phyloP scores from a whole-genome alignment of 441 rosid species.

The Jatropha multifida region DNA sequence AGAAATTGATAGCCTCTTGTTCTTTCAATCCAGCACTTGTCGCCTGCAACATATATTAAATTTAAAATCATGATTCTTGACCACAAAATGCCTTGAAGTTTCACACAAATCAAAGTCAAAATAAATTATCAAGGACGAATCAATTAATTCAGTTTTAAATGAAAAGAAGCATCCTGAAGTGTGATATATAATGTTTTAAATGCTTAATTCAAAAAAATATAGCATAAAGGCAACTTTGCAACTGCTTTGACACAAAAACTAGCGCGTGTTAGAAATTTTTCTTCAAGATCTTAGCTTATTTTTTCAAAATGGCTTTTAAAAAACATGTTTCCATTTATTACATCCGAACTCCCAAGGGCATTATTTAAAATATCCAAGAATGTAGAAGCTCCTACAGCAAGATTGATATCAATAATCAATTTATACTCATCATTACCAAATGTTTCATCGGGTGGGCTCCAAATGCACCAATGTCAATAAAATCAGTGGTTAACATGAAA shows the following conservation, averaged over 20 bases:
- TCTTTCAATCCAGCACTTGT: conserved; percentile 98
- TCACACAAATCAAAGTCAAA: not conserved
- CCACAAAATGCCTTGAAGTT: not conserved
- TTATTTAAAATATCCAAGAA: too few species aligned
- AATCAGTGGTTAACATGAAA: not conserved
- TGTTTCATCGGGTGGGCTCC: not conserved
- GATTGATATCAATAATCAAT: too few species aligned
- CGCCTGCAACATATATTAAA: conserved; percentile 47
- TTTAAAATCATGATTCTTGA: not conserved
- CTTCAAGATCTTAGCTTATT: not conserved
- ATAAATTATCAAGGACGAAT: not conserved
- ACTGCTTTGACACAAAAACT: not conserved
- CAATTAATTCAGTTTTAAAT: not conserved
- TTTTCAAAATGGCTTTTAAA: too few species aligned
- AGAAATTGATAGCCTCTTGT: conserved; percentile 96
- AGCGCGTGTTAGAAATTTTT: not conserved
- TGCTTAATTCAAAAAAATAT: not conserved
- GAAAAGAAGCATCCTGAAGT: not conserved
- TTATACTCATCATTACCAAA: too few species aligned
- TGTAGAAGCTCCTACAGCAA: too few species aligned
- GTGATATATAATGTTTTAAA: not conserved
- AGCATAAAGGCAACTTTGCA: not conserved
- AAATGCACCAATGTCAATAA: not conserved
- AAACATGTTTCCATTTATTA: too few species aligned
- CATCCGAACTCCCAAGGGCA: too few species aligned